Conservation (phyloP, 1,284 basidiomycete species). For the Schizopora paradoxa region DNA sequence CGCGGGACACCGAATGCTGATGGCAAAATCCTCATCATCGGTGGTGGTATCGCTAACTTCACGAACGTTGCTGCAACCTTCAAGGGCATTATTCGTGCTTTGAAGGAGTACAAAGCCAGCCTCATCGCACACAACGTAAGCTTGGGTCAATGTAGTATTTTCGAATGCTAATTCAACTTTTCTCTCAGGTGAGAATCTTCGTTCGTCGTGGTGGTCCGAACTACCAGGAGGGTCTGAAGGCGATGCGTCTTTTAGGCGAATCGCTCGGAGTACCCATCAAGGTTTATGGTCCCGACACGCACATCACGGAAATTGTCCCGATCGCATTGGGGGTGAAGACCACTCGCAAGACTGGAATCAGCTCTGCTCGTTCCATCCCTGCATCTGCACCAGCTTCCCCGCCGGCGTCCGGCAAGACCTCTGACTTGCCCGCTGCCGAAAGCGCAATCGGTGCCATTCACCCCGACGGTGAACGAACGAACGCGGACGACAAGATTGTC, state of each 20-base stretch:
- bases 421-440: constrained; percentile 28
- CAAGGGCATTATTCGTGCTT: constrained; percentile 98
- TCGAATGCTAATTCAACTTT: too few species aligned
- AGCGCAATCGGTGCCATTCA: constrained; percentile 70
- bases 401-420: constrained; percentile 32
- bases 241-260: constrained; percentile 97
- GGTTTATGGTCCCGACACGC: constrained; percentile 96
- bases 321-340: constrained; percentile 85
- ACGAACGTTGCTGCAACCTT: constrained; percentile 99
- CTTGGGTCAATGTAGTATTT: too few species aligned
- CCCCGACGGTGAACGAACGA: constrained; percentile 75
- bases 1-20: constrained; percentile 78
- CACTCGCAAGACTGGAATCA: constrained; percentile 30
- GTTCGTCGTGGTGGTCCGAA: constrained; percentile 98
- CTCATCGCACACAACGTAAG: constrained; percentile 82
- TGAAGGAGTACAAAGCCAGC: constrained; percentile 89
- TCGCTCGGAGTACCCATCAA: constrained; percentile 96
- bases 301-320: constrained; percentile 98
- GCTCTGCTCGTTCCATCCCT: constrained; percentile 34
- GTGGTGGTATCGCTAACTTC: constrained; percentile 99
- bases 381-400: constrained; percentile 34
- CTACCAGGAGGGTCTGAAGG: constrained; percentile 99
- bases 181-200: too few species aligned
- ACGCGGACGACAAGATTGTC: constrained; percentile 86
- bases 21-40: constrained; percentile 99